Conservation (phyloP, 345 rosid species). For the Odontarrhena argentea region DNA sequence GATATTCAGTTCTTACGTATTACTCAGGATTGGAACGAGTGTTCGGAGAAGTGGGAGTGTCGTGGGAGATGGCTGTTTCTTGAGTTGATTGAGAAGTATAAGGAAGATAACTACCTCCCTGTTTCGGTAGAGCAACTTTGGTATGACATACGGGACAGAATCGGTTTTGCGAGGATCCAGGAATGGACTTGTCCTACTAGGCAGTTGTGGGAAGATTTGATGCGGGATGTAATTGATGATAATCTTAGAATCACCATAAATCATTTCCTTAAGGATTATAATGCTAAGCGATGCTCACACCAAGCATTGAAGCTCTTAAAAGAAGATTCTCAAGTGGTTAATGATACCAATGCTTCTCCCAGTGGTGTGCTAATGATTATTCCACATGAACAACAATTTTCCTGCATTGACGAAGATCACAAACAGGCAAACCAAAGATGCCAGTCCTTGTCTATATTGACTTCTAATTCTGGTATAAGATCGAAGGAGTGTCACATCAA, state of each 20-base stretch:
- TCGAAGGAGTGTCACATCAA: constrained; percentile 26
- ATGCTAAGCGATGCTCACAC: constrained; percentile 28
- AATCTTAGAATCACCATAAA: constrained; percentile 42
- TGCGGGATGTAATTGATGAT: constrained; percentile 54
- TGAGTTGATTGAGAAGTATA: constrained; percentile 52
- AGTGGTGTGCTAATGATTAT: constrained; percentile 27
- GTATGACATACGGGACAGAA: constrained; percentile 66
- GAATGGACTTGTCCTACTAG: constrained; percentile 59
- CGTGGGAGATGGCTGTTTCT: constrained; percentile 79
- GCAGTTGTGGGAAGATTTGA: constrained; percentile 47
- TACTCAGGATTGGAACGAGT: constrained; percentile 74
- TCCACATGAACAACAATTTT: constrained; percentile 28
- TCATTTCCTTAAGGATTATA: constrained; percentile 34
- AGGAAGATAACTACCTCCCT: constrained; percentile 45
- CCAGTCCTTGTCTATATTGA: constrained; percentile 34
- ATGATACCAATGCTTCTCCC: constrained; percentile 25
- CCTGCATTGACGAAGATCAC: constrained; percentile 23
- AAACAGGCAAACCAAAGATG: constrained; percentile 29
- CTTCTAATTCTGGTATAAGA: constrained; percentile 35
- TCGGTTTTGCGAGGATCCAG: constrained; percentile 45
- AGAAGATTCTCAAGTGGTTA: constrained; percentile 27
- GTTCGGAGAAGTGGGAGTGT: constrained; percentile 51
- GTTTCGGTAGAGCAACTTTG: constrained; percentile 72
- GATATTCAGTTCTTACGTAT: constrained; percentile 49
- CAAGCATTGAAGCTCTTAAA: constrained; percentile 31